Conservation (phyloP, 2,329 filamentous ascomycete species). For the Cadophora luteo-olivacea region DNA sequence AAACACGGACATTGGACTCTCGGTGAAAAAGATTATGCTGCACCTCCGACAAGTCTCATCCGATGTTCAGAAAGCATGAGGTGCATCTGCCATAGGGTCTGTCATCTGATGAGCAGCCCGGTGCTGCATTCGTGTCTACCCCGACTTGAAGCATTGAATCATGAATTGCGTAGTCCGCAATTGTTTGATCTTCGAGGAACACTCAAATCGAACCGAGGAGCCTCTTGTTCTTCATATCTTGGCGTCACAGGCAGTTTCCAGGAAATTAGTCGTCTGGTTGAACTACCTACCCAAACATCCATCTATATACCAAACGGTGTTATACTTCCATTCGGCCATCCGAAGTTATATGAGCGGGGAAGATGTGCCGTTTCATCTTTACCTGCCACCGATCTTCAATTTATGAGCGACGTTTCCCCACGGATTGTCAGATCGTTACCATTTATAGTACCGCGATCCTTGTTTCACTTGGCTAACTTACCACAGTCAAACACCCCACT, state of each 20-base stretch:
- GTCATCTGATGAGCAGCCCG: conserved; percentile 1
- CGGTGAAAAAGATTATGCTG: not conserved
- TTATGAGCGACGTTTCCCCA: conserved; percentile 29
- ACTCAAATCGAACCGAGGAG: conserved; percentile 23
- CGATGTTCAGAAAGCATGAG: conserved; percentile 2
- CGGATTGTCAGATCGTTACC: conserved; percentile 12
- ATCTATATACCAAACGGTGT: conserved; percentile 21
- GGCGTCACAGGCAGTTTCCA: conserved; percentile 24
- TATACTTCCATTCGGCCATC: conserved; percentile 21
- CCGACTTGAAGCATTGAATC: conserved; percentile 19
- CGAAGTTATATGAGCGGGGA: conserved; percentile 22
- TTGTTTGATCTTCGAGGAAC: conserved; percentile 22
- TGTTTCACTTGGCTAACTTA: conserved; percentile 30
- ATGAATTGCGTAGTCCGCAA: conserved; percentile 10
- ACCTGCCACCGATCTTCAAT: conserved; percentile 28
- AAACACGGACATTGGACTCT: not conserved
- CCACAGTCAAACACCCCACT: conserved; percentile 63
- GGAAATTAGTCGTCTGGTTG: conserved; percentile 16
- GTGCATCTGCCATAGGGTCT: conserved; percentile 4
- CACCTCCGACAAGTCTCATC: not conserved
- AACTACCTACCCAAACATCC: conserved; percentile 18
- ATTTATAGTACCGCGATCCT: conserved; percentile 22
- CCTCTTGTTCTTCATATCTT: conserved; percentile 17
- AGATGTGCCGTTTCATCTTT: conserved; percentile 25
- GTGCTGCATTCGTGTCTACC: not conserved